Base-by-base conservation (phyloP, 495 filamentous ascomycete species). In the Hyaloscypha variabilis region DNA sequence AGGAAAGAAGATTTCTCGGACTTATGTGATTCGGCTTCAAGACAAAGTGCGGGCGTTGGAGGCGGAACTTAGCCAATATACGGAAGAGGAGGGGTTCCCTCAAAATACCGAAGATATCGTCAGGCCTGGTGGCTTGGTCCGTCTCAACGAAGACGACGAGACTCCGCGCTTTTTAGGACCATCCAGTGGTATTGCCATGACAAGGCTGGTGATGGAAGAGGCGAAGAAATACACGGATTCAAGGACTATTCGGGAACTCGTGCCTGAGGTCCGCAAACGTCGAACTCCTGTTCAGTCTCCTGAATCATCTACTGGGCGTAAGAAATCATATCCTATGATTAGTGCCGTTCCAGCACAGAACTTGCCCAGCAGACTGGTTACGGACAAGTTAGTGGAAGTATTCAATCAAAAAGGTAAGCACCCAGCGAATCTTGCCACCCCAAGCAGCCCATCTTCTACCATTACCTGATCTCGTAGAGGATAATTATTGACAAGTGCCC, bases 181-280 rank as follows among this genome's bases (percentile, higher is more conserved):
- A 13, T 94, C 92, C 13, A 97, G 94, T 74, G 94, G 94, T 65
- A 94, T 96, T 73, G 92, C 91, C 66, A 94, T 98, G 78, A 94
- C 93, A 21, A 87, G 94, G 36, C 78, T 97, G 70, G 90, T 98
- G 29, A 96, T 98, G 88, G 93, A 97, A 73, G 87, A 96, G 71
- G 94, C 94, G 53, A 98, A 94, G 71, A 88, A 90, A 64, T 92
- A 91, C 66, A 93, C 90, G 31, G 88, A 91, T 64, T 87, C 90
- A 3, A 91, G 90, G 74, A 90, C 87, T 64, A 96, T 97, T 77
- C 88, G 90, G 60, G 92, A 96, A 71, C 85, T 97, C 29, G 86
- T 95, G n/a, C 88, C 92, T 6, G 88, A 90, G 64, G 80, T 90
- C 67, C 60, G 61, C 51, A 50, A 72, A 53, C 63, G 30, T 51